Evolutionary conservation across 331 rosid genomes (phyloP).

Genomic region (Malus hybrid): DNA sequence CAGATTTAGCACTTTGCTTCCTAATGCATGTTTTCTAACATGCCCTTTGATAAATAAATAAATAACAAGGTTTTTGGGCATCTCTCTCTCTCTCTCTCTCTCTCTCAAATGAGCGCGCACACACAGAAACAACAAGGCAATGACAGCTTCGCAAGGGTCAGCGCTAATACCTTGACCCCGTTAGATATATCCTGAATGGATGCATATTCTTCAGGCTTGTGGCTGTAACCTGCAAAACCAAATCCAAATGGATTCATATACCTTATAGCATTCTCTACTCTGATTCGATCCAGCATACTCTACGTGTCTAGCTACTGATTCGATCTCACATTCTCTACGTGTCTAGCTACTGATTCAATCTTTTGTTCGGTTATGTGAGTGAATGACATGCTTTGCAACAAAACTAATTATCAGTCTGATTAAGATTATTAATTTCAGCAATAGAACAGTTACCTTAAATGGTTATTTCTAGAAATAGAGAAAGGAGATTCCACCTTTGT

Average conservation of each 20-base stretch:
- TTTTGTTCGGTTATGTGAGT: no score
- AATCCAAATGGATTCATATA: neutral
- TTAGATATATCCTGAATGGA: slow-evolving; percentile 58
- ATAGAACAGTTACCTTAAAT: no score
- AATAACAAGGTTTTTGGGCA: neutral
- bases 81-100: neutral
- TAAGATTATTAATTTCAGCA: no score
- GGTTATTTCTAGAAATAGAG: neutral
- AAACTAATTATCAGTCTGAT: no score
- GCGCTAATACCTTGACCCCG: slow-evolving; percentile 79
- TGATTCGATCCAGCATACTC: no score
- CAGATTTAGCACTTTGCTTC: neutral
- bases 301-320: no score
- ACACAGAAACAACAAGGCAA: slow-evolving; percentile 8
- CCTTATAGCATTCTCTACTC: neutral
- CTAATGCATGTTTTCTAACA: neutral
- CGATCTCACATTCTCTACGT: no score
- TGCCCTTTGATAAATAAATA: neutral
- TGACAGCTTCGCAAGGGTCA: slow-evolving; percentile 78
- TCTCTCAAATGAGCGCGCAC: neutral
- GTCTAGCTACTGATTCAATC: no score
- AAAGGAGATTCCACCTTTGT: slow-evolving; percentile 50
- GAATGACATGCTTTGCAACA: no score
- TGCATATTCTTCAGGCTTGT: slow-evolving; percentile 91
- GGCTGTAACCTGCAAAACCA: slow-evolving; percentile 81